Evolutionary conservation across 768 basidiomycete genomes (phyloP), one percentile per base, ranked within the genome.

Genomic region (Trametes cinnabarina): DNA sequence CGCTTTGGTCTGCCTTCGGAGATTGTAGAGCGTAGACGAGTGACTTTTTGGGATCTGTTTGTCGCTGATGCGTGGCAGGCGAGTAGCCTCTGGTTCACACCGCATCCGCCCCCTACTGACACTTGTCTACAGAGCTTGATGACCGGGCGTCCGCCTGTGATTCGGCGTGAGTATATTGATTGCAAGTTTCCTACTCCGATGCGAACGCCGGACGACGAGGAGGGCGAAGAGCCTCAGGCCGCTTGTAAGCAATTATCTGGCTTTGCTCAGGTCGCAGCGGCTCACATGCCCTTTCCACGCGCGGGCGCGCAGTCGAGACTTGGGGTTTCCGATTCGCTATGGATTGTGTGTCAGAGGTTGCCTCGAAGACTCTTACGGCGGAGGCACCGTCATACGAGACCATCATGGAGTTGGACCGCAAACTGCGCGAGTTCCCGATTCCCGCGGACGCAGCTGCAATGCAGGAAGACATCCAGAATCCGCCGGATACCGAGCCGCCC

Each of bases 11-110:
- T 90, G n/a, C 75, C 81, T 5, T 72, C 79, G 2, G 82, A 82
- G 66, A 79, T 84, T 63, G 83, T 90, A 0, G 79, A 87, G 60
- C 74, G 87, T 26, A 79, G 89, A 9, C 80, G 88, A 3, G 73
- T 84, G 30, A 72, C 89, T 10, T 90, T 92, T 72, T 92, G 89
- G 89, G 87, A 90, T 66, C 74, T 90, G 10, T 90, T 88, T 62
- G 77, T 86, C 19, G 83, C 84, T 0, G 89, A 91, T 63, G 75
- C 80, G 3, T 90, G 85, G 85, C 76, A 81, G 73, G 87, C 87
- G 61, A 34, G 78, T 71, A n/a, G 50, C 35, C 17, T 51, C 60
- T 22, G 23, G 30, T 8, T 28, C 47, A 20, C 14, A 25, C 22
- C 28, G 25, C 12, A 51, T 22, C n/a, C 12, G 26, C 12, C 39